A percentile compares a stretch with the other conserved stretches of the same genome.
These are phyloP conservation scores for Chalciporus pseudorubinellus DNA, from an alignment of 768 basidiomycete species.

Conservation along the genomic window DNA sequence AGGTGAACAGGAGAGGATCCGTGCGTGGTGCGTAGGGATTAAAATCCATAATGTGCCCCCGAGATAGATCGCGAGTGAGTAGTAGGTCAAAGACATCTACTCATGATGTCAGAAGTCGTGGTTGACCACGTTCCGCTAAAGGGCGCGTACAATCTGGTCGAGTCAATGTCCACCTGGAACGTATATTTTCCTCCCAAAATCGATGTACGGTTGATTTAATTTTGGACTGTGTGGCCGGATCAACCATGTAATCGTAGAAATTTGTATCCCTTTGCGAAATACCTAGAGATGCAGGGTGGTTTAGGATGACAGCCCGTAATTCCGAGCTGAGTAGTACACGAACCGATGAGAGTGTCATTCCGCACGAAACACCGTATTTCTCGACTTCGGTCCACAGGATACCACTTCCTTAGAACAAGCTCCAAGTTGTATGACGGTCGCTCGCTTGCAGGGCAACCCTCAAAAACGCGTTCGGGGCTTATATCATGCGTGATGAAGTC, in stretches of 20 bases:
- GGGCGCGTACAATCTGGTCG: slow-evolving; percentile 61
- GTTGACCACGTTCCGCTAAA: background rate
- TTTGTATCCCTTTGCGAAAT: slow-evolving; percentile 88
- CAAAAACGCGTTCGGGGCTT: slow-evolving; percentile 57
- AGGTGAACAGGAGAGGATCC: slow-evolving; percentile 85
- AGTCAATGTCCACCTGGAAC: slow-evolving; percentile 50
- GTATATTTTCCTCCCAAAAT: slow-evolving; percentile 73
- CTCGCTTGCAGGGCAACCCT: slow-evolving; percentile 45
- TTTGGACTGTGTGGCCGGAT: slow-evolving; percentile 48
- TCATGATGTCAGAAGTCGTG: background rate
- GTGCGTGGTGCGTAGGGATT: slow-evolving; percentile 85
- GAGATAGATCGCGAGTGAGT: slow-evolving; percentile 73
- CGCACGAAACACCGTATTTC: slow-evolving; percentile 93
- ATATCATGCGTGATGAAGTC: slow-evolving; percentile 87
- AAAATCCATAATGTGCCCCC: slow-evolving; percentile 86
- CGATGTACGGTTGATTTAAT: slow-evolving; percentile 50
- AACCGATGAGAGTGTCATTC: slow-evolving; percentile 68
- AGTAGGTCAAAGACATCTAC: slow-evolving; percentile 80
- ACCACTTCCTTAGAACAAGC: slow-evolving; percentile 89
- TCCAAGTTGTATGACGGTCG: slow-evolving; percentile 60
- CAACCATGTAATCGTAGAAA: slow-evolving; percentile 83
- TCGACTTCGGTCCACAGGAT: slow-evolving; percentile 75
- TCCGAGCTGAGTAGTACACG: slow-evolving; percentile 1
- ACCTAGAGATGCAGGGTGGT: slow-evolving; percentile 40
- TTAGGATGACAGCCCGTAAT: background rate